Evolutionary conservation across 768 basidiomycete species (phyloP).

Genomic region (Rhodosporidiobolus sp.): DNA sequence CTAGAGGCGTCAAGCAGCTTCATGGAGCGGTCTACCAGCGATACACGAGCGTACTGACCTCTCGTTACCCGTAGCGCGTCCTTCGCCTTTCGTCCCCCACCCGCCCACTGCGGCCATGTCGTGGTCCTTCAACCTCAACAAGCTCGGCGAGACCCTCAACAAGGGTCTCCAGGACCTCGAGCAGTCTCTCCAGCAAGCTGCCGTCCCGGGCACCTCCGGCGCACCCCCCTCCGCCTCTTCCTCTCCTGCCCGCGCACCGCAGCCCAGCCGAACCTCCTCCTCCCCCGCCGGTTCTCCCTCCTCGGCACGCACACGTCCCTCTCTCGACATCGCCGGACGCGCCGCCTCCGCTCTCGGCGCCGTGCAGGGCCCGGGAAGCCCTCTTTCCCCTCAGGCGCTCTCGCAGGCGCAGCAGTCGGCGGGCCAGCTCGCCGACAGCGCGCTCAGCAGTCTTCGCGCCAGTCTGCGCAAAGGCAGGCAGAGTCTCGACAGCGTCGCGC

Average conservation of each 20-base stretch:
- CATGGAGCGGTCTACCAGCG: too few species aligned
- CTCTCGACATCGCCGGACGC: slow-evolving; percentile 1
- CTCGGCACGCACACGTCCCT: neutral
- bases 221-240: neutral
- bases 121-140: slow-evolving; percentile 28
- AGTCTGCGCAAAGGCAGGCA: slow-evolving; percentile 55
- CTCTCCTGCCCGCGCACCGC: neutral
- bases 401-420: slow-evolving; percentile 48
- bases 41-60: too few species aligned
- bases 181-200: neutral
- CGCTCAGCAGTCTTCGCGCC: slow-evolving; percentile 63
- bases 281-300: neutral
- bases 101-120: slow-evolving; percentile 5
- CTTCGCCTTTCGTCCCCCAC: neutral
- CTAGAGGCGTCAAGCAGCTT: too few species aligned
- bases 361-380: neutral
- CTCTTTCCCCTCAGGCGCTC: slow-evolving; percentile 9
- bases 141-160: slow-evolving; percentile 21
- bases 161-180: slow-evolving; percentile 31
- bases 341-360: neutral
- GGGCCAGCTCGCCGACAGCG: slow-evolving; percentile 61
- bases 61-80: too few species aligned
- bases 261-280: neutral
- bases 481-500: slow-evolving; percentile 27
- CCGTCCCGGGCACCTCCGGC: neutral